phyloP scores from a whole-genome alignment of 2,329 filamentous ascomycete species.

The Stachybotrys elegans region DNA sequence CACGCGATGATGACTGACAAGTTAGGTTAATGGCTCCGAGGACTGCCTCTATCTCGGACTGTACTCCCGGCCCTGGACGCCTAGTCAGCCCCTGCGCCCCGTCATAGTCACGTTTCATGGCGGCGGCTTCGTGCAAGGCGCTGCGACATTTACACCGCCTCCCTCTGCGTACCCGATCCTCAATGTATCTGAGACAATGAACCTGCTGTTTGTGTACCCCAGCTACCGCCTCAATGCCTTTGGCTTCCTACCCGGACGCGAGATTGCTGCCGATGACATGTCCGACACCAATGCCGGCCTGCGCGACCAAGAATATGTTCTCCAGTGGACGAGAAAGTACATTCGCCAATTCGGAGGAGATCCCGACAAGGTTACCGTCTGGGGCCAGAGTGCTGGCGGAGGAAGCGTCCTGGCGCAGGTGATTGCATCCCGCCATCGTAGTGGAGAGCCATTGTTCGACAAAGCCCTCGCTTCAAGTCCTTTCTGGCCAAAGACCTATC shows the following conservation, averaged over 20 bases:
- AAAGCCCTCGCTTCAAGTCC: background rate
- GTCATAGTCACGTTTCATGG: background rate
- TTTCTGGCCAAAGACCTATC: conserved; percentile 2
- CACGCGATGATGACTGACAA: background rate
- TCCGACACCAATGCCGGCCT: conserved; percentile 1
- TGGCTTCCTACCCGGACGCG: background rate
- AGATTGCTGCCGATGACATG: background rate
- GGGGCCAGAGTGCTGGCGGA: background rate
- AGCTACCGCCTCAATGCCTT: background rate
- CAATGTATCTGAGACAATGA: background rate
- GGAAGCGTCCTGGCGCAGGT: conserved; percentile 1
- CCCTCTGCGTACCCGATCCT: background rate
- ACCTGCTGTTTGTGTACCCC: conserved; percentile 1
- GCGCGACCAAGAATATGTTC: background rate
- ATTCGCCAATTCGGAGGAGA: background rate
- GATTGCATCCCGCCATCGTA: background rate
- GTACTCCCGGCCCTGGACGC: conserved; percentile 1
- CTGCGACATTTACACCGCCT: background rate
- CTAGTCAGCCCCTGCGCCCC: background rate
- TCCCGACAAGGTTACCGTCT: background rate
- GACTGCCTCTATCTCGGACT: conserved; percentile 3
- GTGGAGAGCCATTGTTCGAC: background rate
- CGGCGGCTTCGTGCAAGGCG: conserved; percentile 1
- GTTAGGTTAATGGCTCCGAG: conserved; percentile 1
- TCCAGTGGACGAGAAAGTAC: background rate